Conservation (phyloP, 805 yeast genomes). For the Citeromyces nyonsensis region DNA sequence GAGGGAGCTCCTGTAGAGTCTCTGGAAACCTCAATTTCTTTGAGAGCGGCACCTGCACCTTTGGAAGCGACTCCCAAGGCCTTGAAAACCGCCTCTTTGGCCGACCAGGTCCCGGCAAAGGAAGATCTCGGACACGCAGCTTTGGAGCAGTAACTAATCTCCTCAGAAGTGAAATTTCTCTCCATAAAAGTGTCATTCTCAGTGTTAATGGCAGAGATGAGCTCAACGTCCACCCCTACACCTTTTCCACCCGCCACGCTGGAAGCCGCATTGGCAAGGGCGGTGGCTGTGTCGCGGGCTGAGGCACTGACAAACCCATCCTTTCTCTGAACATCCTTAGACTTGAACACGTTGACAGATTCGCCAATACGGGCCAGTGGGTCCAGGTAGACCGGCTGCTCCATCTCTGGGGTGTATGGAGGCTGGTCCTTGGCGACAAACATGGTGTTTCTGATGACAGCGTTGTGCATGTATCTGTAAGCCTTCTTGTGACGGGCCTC, state of each 20-base stretch:
- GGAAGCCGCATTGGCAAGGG: slow-evolving; percentile 40
- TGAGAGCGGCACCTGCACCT: slow-evolving; percentile 92
- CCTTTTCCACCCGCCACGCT: slow-evolving; percentile 32
- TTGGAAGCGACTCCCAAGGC: slow-evolving; percentile 76
- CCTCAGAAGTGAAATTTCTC: slow-evolving; percentile 78
- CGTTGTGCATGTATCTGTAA: slow-evolving; percentile 90
- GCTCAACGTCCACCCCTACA: slow-evolving; percentile 96
- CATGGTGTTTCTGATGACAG: slow-evolving; percentile 80
- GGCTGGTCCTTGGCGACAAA: slow-evolving; percentile 88
- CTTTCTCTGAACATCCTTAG: slow-evolving; percentile 31
- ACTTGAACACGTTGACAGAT: slow-evolving; percentile 19
- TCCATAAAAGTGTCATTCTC: slow-evolving; percentile 85
- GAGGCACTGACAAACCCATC: slow-evolving; percentile 25
- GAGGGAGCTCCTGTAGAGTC: slow-evolving; percentile 66
- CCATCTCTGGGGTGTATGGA: slow-evolving; percentile 83
- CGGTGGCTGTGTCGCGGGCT: slow-evolving; percentile 45
- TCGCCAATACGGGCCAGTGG: slow-evolving; percentile 72
- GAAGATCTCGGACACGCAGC: slow-evolving; percentile 79
- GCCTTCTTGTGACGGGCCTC: slow-evolving; percentile 73
- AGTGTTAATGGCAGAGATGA: slow-evolving; percentile 64
- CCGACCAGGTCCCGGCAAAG: slow-evolving; percentile 97
- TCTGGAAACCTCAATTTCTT: slow-evolving; percentile 78
- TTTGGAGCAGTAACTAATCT: slow-evolving; percentile 59
- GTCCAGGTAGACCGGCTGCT: slow-evolving; percentile 83
- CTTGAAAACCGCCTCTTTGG: slow-evolving; percentile 98